Percentiles rank a stretch among this genome's conserved stretches.
Conservation (phyloP, 441 rosid species). For the Adansonia gregorii region DNA sequence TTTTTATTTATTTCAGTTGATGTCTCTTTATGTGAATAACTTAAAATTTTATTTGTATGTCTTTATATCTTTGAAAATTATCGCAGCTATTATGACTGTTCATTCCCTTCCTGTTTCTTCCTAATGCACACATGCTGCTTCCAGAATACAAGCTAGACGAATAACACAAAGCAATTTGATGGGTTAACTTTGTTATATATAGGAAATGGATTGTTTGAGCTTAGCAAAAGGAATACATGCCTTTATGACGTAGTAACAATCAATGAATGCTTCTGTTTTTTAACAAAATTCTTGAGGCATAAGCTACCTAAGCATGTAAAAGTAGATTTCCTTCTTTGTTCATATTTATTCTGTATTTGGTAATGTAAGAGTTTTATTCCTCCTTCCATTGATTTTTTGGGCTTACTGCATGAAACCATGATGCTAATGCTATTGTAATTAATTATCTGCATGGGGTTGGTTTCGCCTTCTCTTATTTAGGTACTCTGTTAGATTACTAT, state of each 20-base stretch:
- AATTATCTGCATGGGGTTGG: background rate
- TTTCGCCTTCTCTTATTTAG: conserved; percentile 13
- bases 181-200: background rate
- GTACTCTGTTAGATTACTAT: background rate
- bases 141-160: background rate
- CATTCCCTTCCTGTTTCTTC: background rate
- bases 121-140: background rate
- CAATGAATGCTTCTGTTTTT: conserved; percentile 6
- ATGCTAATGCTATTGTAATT: conserved; percentile 14
- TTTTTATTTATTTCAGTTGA: conserved; percentile 20
- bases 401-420: background rate
- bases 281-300: conserved; percentile 1
- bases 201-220: background rate
- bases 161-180: background rate
- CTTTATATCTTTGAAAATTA: background rate
- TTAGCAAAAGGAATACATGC: background rate
- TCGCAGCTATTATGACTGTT: background rate
- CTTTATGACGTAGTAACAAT: background rate
- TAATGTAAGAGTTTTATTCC: background rate
- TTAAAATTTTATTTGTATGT: background rate
- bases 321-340: conserved; percentile 4
- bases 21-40: background rate
- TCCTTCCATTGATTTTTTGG: background rate
- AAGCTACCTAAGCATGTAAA: background rate
- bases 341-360: background rate